Evolutionary conservation across 2,329 filamentous ascomycete genomes (phyloP).

Genomic region (Ascochyta viciae-villosae): DNA sequence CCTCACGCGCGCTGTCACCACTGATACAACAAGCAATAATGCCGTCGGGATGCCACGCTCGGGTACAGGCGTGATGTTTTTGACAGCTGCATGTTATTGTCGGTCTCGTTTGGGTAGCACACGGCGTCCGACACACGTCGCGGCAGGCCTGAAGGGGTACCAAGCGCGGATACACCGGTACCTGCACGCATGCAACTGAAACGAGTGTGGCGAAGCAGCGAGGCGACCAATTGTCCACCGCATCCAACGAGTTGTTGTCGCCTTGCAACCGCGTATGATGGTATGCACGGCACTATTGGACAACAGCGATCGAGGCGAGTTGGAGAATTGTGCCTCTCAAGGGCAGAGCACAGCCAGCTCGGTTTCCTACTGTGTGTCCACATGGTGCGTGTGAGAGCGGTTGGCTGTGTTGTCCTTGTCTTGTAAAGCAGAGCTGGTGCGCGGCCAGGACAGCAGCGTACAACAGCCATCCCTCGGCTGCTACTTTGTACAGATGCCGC

Average conservation of each 20-base stretch:
- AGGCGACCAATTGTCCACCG: conserved; percentile 10
- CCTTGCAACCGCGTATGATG: conserved; percentile 7
- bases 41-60: conserved; percentile 9
- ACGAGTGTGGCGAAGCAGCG: conserved; percentile 15
- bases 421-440: not conserved
- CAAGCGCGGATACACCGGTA: conserved; percentile 5
- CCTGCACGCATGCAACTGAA: conserved; percentile 9
- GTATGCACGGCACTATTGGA: conserved; percentile 14
- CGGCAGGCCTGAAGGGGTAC: not conserved
- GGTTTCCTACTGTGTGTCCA: conserved; percentile 1
- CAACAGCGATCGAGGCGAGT: not conserved
- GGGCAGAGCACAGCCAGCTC: conserved; percentile 6
- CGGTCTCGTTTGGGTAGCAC: conserved; percentile 15
- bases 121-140: conserved; percentile 11
- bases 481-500: conserved; percentile 2
- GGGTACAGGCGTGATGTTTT: conserved; percentile 5
- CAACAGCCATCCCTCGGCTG: not conserved
- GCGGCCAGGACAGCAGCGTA: not conserved
- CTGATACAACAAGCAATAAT: conserved; percentile 3
- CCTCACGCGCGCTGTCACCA: conserved; percentile 7
- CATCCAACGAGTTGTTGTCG: not conserved
- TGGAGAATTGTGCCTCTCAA: too few species aligned
- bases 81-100: conserved; percentile 5
- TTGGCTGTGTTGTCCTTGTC: not conserved
- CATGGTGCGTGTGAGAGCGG: conserved; percentile 3